A percentile compares a stretch with the other conserved stretches of the same genome.
These are phyloP conservation scores for Lactifluus rugatus DNA, from an alignment of 768 basidiomycete genomes.

Conservation along the genomic window DNA sequence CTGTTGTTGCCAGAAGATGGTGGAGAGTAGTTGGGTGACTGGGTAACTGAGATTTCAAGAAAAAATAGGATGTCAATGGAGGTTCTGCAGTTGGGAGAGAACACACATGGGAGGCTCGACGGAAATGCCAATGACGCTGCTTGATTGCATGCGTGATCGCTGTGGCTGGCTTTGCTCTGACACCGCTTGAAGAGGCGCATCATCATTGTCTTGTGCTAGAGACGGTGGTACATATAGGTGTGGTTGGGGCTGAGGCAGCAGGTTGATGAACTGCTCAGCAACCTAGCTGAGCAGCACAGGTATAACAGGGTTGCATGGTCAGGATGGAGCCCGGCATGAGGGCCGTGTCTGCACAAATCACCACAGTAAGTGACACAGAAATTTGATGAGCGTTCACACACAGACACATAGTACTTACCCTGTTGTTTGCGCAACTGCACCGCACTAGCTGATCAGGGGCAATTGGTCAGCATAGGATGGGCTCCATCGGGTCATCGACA, in stretches of 20 bases:
- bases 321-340: conserved; percentile 1
- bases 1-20: conserved; percentile 9
- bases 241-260: not conserved
- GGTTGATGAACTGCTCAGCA: not conserved
- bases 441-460: not conserved
- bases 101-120: too few relatives aligned
- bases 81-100: too few relatives aligned
- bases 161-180: conserved; percentile 1
- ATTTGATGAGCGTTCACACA: too few relatives aligned
- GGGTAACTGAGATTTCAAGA: not conserved
- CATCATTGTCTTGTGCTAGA: not conserved
- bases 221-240: not conserved
- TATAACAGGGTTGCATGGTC: conserved; percentile 7
- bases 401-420: too few relatives aligned
- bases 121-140: conserved; percentile 17
- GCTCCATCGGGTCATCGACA: not conserved
- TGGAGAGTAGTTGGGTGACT: too few relatives aligned
- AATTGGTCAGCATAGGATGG: conserved; percentile 3
- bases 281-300: conserved; percentile 15
- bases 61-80: too few relatives aligned
- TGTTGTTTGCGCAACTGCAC: too few relatives aligned
- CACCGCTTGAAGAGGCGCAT: too few relatives aligned
- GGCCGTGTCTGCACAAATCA: too few relatives aligned
- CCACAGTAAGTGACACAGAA: too few relatives aligned
- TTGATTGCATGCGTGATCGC: conserved; percentile 17